These are phyloP conservation scores for Vicia sativa DNA, from an alignment of 306 rosid genomes.

Conservation along the genomic window DNA sequence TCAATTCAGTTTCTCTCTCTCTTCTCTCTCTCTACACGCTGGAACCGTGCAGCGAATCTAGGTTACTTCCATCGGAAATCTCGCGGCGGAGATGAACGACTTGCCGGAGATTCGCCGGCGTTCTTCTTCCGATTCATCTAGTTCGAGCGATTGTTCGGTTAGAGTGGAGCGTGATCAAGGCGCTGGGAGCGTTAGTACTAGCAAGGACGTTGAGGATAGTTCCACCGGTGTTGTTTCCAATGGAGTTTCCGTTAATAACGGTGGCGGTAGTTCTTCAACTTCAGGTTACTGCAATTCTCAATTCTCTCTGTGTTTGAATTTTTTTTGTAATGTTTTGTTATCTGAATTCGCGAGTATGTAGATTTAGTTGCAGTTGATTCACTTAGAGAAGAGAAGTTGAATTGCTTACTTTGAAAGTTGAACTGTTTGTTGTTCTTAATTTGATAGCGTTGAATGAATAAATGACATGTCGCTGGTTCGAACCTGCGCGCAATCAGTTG, in stretches of 20 bases:
- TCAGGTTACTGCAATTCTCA: conserved; percentile 48
- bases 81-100: conserved; percentile 57
- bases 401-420: not conserved
- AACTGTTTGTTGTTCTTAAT: not conserved
- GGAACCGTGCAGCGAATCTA: conserved; percentile 43
- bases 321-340: conserved; percentile 1
- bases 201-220: conserved; percentile 42
- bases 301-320: not conserved
- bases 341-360: conserved; percentile 28
- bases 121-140: conserved; percentile 42
- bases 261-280: conserved; percentile 46
- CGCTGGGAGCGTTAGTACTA: conserved; percentile 37
- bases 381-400: not conserved
- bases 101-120: conserved; percentile 47
- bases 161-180: conserved; percentile 33
- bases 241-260: conserved; percentile 40
- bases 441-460: too few relatives aligned
- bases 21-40: conserved; percentile 11
- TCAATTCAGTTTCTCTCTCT: conserved; percentile 17
- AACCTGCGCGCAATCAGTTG: too few relatives aligned
- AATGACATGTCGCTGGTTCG: too few relatives aligned
- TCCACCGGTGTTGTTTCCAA: conserved; percentile 22
- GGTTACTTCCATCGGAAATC: conserved; percentile 38
- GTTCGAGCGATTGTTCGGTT: conserved; percentile 48
- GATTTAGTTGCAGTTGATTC: not conserved